Conservation (phyloP, 805 yeast species). For the Saccharomycopsis sp. region DNA sequence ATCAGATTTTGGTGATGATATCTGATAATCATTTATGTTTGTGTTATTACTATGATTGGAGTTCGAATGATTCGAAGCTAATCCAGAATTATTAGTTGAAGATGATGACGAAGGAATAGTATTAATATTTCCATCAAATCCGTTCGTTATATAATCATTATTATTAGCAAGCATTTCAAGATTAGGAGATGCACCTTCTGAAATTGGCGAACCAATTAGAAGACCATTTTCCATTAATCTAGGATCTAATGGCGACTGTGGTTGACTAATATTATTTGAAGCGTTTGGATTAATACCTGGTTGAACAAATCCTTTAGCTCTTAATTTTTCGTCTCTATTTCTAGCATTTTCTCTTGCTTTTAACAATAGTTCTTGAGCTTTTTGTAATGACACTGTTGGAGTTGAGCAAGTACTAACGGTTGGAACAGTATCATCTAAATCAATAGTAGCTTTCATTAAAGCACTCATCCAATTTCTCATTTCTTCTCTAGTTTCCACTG, state of each 20-base stretch:
- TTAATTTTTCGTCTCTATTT: conserved; percentile 35
- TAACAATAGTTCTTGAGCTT: conserved; percentile 78
- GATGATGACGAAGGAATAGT: too few relatives aligned
- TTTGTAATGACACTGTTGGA: conserved; percentile 83
- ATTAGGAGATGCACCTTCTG: too few relatives aligned
- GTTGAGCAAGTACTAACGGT: conserved; percentile 87
- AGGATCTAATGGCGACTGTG: neutral
- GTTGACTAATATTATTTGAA: neutral
- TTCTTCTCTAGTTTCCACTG: conserved; percentile 84
- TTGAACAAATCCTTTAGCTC: conserved; percentile 8
- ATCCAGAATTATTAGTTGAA: too few relatives aligned
- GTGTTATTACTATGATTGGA: too few relatives aligned
- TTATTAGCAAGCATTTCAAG: too few relatives aligned
- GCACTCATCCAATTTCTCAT: conserved; percentile 96
- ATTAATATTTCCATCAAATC: too few relatives aligned
- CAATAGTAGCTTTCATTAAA: conserved; percentile 90
- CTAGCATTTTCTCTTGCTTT: conserved; percentile 71
- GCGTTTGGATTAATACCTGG: neutral
- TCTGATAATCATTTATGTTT: too few relatives aligned
- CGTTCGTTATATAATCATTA: too few relatives aligned
- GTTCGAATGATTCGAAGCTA: too few relatives aligned
- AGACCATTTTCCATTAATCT: too few relatives aligned
- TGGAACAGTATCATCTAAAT: conserved; percentile 86
- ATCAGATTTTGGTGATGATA: too few relatives aligned
- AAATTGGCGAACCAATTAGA: too few relatives aligned